phyloP scores from a whole-genome alignment of 495 filamentous ascomycete species.

The Podospora bellae-mahoneyi region DNA sequence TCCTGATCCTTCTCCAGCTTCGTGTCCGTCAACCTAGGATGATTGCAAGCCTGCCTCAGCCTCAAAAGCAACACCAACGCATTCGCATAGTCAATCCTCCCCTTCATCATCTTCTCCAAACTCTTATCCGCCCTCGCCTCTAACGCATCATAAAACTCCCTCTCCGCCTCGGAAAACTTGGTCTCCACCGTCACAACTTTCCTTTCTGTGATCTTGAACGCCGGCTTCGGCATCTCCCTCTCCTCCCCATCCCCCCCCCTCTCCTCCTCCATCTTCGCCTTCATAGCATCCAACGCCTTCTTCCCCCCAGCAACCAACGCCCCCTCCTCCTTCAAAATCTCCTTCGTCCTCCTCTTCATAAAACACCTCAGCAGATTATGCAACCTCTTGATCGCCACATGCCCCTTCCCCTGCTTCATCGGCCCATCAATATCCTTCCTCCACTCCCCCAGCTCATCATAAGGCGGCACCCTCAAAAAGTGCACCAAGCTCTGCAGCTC shows the following conservation, averaged over 20 bases:
- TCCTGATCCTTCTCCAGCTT: constrained; percentile 86
- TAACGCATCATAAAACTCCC: constrained; percentile 78
- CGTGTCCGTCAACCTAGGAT: constrained; percentile 78
- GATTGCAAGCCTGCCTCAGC: constrained; percentile 89
- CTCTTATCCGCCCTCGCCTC: constrained; percentile 80
- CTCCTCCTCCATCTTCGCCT: constrained; percentile 42
- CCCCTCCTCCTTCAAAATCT: constrained; percentile 80
- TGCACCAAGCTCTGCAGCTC: constrained; percentile 90
- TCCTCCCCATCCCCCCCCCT: constrained; percentile 41
- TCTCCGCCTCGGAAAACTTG: constrained; percentile 75
- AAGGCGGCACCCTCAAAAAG: constrained; percentile 90
- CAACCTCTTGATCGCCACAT: constrained; percentile 82
- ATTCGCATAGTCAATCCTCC: constrained; percentile 49
- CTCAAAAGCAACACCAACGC: constrained; percentile 86
- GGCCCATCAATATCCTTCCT: constrained; percentile 82
- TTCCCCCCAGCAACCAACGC: constrained; percentile 69
- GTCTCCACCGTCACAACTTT: constrained; percentile 77
- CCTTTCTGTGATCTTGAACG: constrained; percentile 82
- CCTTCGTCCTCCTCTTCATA: constrained; percentile 96
- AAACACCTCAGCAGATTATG: constrained; percentile 81
- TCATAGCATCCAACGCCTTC: constrained; percentile 42
- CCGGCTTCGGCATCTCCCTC: constrained; percentile 41
- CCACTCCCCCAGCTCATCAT: constrained; percentile 76
- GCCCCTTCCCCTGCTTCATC: constrained; percentile 79
- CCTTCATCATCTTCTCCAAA: constrained; percentile 81